A percentile compares a stretch with the other conserved stretches of the same genome.
Evolutionary conservation across 2,329 filamentous ascomycete genomes (phyloP).

Genomic region (Seiridium unicorne): DNA sequence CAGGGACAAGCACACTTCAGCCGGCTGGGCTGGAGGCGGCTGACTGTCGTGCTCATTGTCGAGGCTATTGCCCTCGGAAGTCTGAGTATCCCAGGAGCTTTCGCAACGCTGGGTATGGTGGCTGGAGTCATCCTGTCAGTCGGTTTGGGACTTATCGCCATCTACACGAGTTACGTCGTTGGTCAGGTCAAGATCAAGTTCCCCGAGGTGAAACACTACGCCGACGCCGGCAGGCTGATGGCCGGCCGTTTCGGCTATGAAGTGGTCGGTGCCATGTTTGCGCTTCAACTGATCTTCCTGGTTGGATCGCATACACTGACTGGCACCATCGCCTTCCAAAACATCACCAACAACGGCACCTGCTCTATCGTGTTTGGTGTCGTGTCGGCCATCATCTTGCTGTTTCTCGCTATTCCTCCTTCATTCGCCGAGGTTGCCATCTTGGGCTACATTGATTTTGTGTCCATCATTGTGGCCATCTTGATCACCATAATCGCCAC

Average conservation of each 20-base stretch:
- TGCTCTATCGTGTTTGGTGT: constrained; percentile 60
- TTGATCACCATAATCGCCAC: constrained; percentile 59
- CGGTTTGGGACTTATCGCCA: constrained; percentile 42
- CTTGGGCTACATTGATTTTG: constrained; percentile 57
- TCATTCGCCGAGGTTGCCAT: constrained; percentile 59
- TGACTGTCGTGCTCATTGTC: constrained; percentile 54
- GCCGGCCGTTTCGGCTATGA: constrained; percentile 52
- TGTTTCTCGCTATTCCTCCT: constrained; percentile 53
- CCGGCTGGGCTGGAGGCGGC: constrained; percentile 55
- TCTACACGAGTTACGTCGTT: constrained; percentile 46
- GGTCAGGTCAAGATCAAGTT: constrained; percentile 37
- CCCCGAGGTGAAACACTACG: constrained; percentile 33
- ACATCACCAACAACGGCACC: constrained; percentile 51
- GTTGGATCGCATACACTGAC: constrained; percentile 63
- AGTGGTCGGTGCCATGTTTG: constrained; percentile 50
- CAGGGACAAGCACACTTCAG: constrained; percentile 49
- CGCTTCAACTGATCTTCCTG: constrained; percentile 60
- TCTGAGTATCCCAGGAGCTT: constrained; percentile 49
- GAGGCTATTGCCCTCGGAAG: constrained; percentile 55
- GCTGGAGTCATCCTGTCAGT: constrained; percentile 42
- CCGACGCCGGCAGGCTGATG: constrained; percentile 57
- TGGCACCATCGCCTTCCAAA: constrained; percentile 61
- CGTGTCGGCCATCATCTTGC: constrained; percentile 52
- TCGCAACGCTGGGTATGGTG: constrained; percentile 53
- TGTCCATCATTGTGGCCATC: constrained; percentile 57